Percentiles rank a stretch among this genome's conserved stretches.
Conservation (phyloP, 2,329 filamentous ascomycete species). For the Ramularia endophylla region DNA sequence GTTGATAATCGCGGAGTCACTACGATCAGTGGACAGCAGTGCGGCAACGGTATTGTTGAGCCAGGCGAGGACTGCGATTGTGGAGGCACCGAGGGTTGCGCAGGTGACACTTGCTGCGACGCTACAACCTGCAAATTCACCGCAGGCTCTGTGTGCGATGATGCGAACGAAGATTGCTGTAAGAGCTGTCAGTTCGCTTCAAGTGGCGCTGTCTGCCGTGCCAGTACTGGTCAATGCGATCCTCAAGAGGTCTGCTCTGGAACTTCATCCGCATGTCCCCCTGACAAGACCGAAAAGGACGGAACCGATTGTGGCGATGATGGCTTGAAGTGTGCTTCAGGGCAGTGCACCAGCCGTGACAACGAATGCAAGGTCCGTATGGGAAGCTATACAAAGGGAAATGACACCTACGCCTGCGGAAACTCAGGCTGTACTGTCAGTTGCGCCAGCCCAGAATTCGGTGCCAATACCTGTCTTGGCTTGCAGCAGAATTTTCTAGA, state of each 20-base stretch:
- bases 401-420: conserved; percentile 76
- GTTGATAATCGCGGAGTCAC: conserved; percentile 78
- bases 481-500: conserved; percentile 92
- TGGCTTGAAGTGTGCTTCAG: conserved; percentile 74
- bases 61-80: conserved; percentile 93
- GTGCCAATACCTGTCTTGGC: conserved; percentile 59
- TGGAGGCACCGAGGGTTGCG: conserved; percentile 68
- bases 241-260: conserved; percentile 79
- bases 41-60: conserved; percentile 97
- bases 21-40: conserved; percentile 76
- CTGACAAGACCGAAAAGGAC: conserved; percentile 63
- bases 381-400: conserved; percentile 65
- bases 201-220: conserved; percentile 69
- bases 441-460: conserved; percentile 67
- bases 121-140: conserved; percentile 81
- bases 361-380: conserved; percentile 82
- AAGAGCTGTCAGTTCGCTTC: conserved; percentile 62
- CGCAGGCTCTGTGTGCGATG: conserved; percentile 67
- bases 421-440: conserved; percentile 66
- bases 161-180: conserved; percentile 82
- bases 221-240: conserved; percentile 75
- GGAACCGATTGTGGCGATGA: conserved; percentile 63
- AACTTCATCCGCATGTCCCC: conserved; percentile 64
- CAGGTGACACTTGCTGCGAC: conserved; percentile 75
- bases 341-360: conserved; percentile 90